A percentile compares a stretch with the other conserved stretches of the same genome.
Conservation (phyloP, 2,329 filamentous ascomycete species). For the Apiospora aurea region DNA sequence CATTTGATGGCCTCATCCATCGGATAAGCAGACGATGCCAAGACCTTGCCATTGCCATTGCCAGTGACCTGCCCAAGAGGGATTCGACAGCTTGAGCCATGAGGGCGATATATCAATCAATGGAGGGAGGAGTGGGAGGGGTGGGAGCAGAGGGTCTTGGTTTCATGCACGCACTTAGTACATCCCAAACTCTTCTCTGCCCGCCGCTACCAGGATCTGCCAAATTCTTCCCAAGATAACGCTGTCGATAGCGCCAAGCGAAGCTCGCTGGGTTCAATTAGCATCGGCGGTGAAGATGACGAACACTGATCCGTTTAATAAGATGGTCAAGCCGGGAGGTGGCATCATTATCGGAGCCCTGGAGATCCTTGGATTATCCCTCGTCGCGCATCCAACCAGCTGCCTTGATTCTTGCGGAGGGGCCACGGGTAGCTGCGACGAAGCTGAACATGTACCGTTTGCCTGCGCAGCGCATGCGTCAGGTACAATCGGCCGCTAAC, state of each 20-base stretch:
- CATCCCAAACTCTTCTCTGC: not conserved
- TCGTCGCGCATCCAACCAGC: constrained; percentile 16
- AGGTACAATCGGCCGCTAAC: not conserved
- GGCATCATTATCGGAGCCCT: constrained; percentile 20
- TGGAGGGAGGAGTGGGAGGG: not conserved
- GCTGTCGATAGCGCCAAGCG: constrained; percentile 19
- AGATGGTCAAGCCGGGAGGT: constrained; percentile 3
- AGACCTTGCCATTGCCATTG: not conserved
- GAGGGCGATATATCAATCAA: not conserved
- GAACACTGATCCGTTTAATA: constrained; percentile 15
- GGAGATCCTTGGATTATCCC: constrained; percentile 6
- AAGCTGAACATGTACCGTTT: not conserved
- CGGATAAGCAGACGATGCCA: not conserved
- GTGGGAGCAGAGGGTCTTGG: not conserved
- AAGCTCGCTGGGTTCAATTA: not conserved
- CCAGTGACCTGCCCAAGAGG: not conserved
- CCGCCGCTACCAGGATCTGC: not conserved
- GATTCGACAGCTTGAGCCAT: not conserved
- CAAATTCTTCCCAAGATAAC: constrained; percentile 10
- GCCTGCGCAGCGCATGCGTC: not conserved
- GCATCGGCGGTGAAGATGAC: constrained; percentile 11
- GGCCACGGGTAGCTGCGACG: constrained; percentile 3
- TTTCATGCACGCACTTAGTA: not conserved
- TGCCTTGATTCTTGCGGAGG: constrained; percentile 5
- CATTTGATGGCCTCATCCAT: not conserved